These are phyloP conservation scores for Lepidium africanum DNA, from an alignment of 345 rosid genomes.

Conservation along the genomic window DNA sequence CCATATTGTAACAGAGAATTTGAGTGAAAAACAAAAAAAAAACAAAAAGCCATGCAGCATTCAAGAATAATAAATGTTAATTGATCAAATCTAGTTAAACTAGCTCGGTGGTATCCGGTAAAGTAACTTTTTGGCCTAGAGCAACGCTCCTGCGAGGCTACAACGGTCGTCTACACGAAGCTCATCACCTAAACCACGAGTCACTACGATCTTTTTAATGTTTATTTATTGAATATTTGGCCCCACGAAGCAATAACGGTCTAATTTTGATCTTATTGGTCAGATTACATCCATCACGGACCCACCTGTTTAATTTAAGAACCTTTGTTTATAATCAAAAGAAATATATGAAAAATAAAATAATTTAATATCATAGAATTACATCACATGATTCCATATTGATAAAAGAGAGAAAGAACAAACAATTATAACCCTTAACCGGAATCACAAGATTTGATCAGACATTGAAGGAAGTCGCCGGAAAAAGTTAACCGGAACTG, in stretches of 20 bases:
- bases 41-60: too few species aligned
- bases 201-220: background rate
- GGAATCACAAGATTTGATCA: constrained; percentile 55
- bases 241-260: constrained; percentile 27
- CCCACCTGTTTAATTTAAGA: constrained; percentile 4
- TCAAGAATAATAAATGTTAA: background rate
- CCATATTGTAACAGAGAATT: too few species aligned
- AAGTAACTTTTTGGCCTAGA: background rate
- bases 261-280: constrained; percentile 7
- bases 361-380: constrained; percentile 9
- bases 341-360: background rate
- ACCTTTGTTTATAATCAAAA: background rate
- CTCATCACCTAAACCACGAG: constrained; percentile 17
- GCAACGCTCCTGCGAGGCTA: constrained; percentile 11
- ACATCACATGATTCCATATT: constrained; percentile 7
- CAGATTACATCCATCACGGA: constrained; percentile 14
- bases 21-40: too few species aligned
- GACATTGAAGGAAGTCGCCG: constrained; percentile 84
- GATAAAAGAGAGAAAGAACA: background rate
- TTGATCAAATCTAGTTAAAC: background rate
- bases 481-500: constrained; percentile 59
- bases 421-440: background rate
- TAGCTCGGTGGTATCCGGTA: background rate
- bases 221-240: background rate
- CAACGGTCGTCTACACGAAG: constrained; percentile 26